Conservation (phyloP, 495 filamentous ascomycete genomes). For the Aspergillus mulundensis region DNA sequence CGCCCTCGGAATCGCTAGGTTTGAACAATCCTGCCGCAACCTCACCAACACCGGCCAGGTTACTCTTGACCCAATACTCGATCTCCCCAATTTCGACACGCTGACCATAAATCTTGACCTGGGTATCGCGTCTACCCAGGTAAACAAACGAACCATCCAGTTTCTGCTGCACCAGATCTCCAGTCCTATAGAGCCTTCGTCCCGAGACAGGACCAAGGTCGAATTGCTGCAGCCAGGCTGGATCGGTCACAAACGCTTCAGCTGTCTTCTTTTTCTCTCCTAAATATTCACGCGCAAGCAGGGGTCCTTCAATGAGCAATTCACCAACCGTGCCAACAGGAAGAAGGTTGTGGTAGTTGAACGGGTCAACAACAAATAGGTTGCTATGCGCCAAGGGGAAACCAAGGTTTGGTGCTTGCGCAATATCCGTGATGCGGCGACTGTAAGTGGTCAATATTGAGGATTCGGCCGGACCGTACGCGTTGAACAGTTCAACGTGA, state of each 20-base stretch:
- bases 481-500: conserved; percentile 10
- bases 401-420: conserved; percentile 12
- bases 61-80: conserved; percentile 5
- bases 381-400: conserved; percentile 3
- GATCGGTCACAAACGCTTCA: conserved; percentile 1
- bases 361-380: conserved; percentile 10
- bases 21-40: conserved; percentile 6
- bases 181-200: conserved; percentile 10
- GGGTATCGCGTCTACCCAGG: conserved; percentile 11
- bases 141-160: conserved; percentile 7
- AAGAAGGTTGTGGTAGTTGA: neutral
- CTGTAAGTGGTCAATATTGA: conserved; percentile 10
- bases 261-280: conserved; percentile 6
- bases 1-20: neutral
- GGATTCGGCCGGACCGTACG: conserved; percentile 11
- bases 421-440: neutral
- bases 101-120: conserved; percentile 17
- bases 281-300: conserved; percentile 10
- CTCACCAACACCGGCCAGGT: conserved; percentile 1
- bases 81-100: conserved; percentile 17
- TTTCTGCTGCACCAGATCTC: conserved; percentile 12
- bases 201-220: conserved; percentile 11
- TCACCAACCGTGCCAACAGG: conserved; percentile 13
- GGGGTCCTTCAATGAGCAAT: conserved; percentile 13
- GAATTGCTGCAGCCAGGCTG: conserved; percentile 7